Base-by-base conservation (phyloP, 441 rosid species). In the Heliophila coronopifolia region DNA sequence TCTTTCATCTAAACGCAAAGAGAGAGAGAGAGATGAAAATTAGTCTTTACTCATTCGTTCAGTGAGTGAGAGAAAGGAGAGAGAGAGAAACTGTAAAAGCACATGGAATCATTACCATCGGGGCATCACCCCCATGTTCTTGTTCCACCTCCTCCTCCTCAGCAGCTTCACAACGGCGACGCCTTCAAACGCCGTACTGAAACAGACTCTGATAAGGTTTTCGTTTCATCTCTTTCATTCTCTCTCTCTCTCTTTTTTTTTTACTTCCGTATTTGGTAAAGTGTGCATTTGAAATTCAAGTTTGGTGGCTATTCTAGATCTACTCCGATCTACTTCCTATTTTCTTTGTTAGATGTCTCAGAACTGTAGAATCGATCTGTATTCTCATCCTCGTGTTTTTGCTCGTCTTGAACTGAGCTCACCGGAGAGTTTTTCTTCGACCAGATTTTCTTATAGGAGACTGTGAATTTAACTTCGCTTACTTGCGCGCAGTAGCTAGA, bases 141-240 rank as follows among this genome's bases (percentile, higher is more conserved):
- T n/a, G n/a, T n/a, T n/a, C n/a, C n/a, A n/a, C 75, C 63, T 50
- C 49, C 40, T 27, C 43, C 22, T 19, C 66, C 57, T 23, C 56
- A 48, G 22, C 73, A 68, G 0, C 62, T 48, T 25, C 73, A 40
- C 40, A 62, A 67, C 59, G 67, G 63, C 44, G 75, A 75, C 58
- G 60, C 65, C 10, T 36, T 31, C 28, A 72, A 58, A 61, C 71
- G 66, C 65, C 77, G 74, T 37, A 11, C 70, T 3, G 69, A 74
- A 30, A 56, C 70, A 60, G 72, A 76, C 59, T 15, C 80, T 34
- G 86, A 76, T 54, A 76, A 77, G 86, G 86, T 79, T 37, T 49
- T 23, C 8, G 25, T 6, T 17, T 28, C 2, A 14, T 5, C 6
- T 39, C 24, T 28, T 11, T 5, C 5, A 8, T 9, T 30, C 3